These are phyloP conservation scores for Rauvolfia tetraphylla DNA, from an alignment of 257 asterid species.

Conservation along the genomic window DNA sequence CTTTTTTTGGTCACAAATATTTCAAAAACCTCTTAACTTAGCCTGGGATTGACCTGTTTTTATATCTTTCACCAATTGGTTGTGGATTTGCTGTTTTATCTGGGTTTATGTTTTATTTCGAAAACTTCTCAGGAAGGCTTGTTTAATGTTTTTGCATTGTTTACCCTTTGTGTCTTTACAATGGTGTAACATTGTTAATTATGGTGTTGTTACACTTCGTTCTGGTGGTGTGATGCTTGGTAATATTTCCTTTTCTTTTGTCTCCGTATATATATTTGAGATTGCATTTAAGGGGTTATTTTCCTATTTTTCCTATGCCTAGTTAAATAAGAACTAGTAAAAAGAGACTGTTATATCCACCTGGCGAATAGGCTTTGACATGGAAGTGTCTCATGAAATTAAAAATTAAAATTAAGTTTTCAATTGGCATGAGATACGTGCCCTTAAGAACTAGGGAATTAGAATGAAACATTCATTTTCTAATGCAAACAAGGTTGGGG, in stretches of 20 bases:
- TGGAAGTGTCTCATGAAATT: not conserved
- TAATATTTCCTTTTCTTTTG: not conserved
- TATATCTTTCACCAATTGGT: not conserved
- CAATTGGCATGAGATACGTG: not conserved
- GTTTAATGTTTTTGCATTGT: not conserved
- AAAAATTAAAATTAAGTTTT: not conserved
- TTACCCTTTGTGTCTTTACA: not conserved
- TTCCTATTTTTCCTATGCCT: not conserved
- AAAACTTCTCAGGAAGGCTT: not conserved
- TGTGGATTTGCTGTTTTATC: not conserved
- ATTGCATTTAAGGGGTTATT: not conserved
- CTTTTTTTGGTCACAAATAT: not conserved
- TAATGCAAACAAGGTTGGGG: not conserved
- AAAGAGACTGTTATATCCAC: not conserved
- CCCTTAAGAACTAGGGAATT: not conserved
- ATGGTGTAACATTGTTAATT: not conserved
- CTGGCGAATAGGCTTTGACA: not conserved
- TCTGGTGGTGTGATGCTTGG: not conserved
- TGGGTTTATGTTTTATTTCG: not conserved
- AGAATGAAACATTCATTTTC: not conserved
- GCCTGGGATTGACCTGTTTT: not conserved
- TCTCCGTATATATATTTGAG: not conserved
- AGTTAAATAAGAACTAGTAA: not conserved
- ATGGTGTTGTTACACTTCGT: not conserved
- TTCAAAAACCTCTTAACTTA: not conserved